Evolutionary conservation across 164 flowering plant genomes (phyloP), one percentile per base, ranked within the genome.

Genomic region (Akebia trifoliata): DNA sequence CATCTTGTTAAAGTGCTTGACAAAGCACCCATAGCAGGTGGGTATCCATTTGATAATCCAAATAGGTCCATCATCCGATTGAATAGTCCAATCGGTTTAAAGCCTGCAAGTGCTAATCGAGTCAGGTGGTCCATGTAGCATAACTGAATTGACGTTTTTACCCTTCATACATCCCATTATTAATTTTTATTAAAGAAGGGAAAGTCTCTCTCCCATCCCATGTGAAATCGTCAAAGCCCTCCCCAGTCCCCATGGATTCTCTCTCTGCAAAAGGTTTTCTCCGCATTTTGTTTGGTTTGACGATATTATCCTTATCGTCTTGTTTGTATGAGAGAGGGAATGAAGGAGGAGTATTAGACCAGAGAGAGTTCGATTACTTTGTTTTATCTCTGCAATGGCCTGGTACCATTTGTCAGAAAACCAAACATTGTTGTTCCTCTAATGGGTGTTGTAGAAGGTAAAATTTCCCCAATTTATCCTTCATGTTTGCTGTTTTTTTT

Each of bases 281-380:
- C 21, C 21, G 22, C 14, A 18, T 25, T 15, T 25, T 57, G 1
- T 7, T 34, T 22, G 7, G 24, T 4, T 11, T 43, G 36, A n/a
- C n/a, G n/a, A n/a, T n/a, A n/a, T 17, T 44, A 9, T 28, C 29
- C 1, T 34, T 37, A 1, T 25, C 12, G 12, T 32, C 46, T 32
- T 57, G 51, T 35, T 44, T 24, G 11, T 37, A 25, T 8, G 42
- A 49, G 18, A 38, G 44, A 6, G 12, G 26, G 6, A 1, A 25
- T 21, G 47, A 21, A 28, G 44, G 25, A 24, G 31, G 9, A 31
- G 40, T 7, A 57, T 31, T 6, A 38, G 34, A 34, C 21, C 63
- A 60, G 39, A 60, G 56, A 30, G 63, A 60, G 48, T 60, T 60
- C 21, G 63, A 60, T 60, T 60, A 60, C 56, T 60, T 60, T 12